A percentile compares a stretch with the other conserved stretches of the same genome.
Conservation (phyloP, 1,139 yeast genomes). For the Geotrichum siamense region DNA sequence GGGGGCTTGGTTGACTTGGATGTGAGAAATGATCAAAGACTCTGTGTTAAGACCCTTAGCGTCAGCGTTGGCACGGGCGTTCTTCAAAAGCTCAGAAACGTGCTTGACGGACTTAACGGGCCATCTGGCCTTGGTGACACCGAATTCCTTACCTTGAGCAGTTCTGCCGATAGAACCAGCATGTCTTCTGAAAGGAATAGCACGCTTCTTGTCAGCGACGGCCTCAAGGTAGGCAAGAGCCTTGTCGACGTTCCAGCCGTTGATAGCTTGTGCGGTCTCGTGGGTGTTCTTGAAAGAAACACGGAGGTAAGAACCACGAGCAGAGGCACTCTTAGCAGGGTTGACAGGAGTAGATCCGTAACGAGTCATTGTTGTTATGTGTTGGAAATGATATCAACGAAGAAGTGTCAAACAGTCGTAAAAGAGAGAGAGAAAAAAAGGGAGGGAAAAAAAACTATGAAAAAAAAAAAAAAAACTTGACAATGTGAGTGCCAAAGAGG, state of each 20-base stretch:
- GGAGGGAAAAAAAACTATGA: constrained; percentile 1
- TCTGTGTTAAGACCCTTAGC: constrained; percentile 97
- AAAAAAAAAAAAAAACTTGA: constrained; percentile 1
- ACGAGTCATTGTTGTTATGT: constrained; percentile 56
- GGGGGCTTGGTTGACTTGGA: constrained; percentile 99
- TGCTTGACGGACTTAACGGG: constrained; percentile 98
- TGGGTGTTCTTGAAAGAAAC: constrained; percentile 99
- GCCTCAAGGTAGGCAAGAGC: constrained; percentile 96
- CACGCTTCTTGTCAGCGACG: constrained; percentile 98
- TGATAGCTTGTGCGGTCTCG: constrained; percentile 97
- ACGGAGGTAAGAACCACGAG: constrained; percentile 99
- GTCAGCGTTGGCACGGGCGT: constrained; percentile 99
- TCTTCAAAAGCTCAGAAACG: constrained; percentile 87
- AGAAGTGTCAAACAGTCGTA: constrained; percentile 12
- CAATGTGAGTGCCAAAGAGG: background rate
- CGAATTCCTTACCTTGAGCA: constrained; percentile 99
- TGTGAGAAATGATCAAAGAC: constrained; percentile 91
- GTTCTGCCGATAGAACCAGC: constrained; percentile 97
- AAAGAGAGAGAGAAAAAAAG: constrained; percentile 3
- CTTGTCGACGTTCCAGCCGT: constrained; percentile 94
- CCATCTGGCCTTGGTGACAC: constrained; percentile 99
- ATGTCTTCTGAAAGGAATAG: constrained; percentile 99
- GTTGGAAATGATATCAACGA: constrained; percentile 14
- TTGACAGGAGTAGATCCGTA: constrained; percentile 98
- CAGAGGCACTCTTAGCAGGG: constrained; percentile 99